Evolutionary conservation across 139 green algal genomes (phyloP), one percentile per base, ranked within the genome.

Genomic region (Chlamydomonas urium): DNA sequence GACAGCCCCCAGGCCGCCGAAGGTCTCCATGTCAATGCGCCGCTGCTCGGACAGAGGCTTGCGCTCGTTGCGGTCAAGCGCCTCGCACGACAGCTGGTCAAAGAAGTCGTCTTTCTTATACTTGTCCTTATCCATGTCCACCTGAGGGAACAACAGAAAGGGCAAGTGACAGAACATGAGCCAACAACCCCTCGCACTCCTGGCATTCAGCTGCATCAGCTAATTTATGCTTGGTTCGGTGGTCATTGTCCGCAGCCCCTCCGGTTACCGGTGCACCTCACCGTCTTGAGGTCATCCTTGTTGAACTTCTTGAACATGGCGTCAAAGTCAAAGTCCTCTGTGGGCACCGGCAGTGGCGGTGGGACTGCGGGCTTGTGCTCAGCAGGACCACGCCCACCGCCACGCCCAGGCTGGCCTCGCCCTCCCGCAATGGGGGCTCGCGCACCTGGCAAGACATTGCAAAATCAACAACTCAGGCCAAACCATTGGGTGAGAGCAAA

Each of bases 321-420:
- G 69, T 93, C 83, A 75, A 97, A 97, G 74, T 97, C 81, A 69
- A 94, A 97, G 61, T 95, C 92, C 74, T 96, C 92, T 31, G 78
- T 76, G 33, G 85, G 89, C n/a, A 93, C 82, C 21, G 63, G 63
- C 21, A 71, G 19, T 19, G 63, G 36, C n/a, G n/a, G n/a, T n/a
- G n/a, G n/a, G n/a, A n/a, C n/a, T 3, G 37, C 37, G 29, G 63
- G 63, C 38, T 33, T 58, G 31, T 8, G 59, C 4, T 45, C 67
- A 24, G 28, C 59, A 21, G 63, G 63, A 35, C 69, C 58, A 38
- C 36, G 21, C 34, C 34, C 35, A n/a, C 32, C 29, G 4, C 53
- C 69, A 4, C 57, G 26, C 17, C 53, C 33, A 63, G 3, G 1
- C 45, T 62, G 29, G 21, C 69, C 6, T n/a, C n/a, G n/a, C n/a